Base-by-base conservation (phyloP, 106 monocot species). In the Phalaenopsis equestris region DNA sequence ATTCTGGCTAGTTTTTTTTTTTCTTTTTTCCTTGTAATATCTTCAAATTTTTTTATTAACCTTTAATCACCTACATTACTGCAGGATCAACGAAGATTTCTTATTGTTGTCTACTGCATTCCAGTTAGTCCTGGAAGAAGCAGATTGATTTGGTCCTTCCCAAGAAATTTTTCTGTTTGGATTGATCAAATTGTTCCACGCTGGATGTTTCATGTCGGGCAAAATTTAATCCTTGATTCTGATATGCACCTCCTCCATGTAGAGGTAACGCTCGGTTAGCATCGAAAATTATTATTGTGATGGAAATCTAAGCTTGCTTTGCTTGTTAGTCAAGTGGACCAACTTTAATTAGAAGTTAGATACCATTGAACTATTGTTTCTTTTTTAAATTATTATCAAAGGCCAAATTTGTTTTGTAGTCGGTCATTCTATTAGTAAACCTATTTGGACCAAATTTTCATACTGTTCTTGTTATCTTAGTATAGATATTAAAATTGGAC, bases 61-160 rank as follows among this genome's bases (percentile, higher is more conserved):
- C 24, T 21, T 24, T 8, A 24, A 24, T 64, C 24, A 8, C 64
- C 21, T 24, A 21, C 64, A 23, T 64, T 64, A 64, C 79, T 79
- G 10, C 49, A 80, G 82, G 87, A 82, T 24, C 75, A 86, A 41
- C 79, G 75, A 52, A 89, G 56, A 49, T 36, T 85, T 46, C 42
- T 90, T 79, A 79, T 90, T n/a, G 55, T 90, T 80, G 89, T 97
- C 84, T 73, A 89, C 42, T 97, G 97, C 78, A 81, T 94, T 75
- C 97, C 97, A 75, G 97, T 97, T 72, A 83, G 87, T 84, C 90
- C 92, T 56, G 92, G 97, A 74, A 89, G 77, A 84, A 97, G 97
- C 85, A 85, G 94, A 80, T 21, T 94, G 55, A 92, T 97, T 79
- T 94, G 85, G 86, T 81, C 73, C 75, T 92, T 94, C 55, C 89